These are phyloP conservation scores for Saraca asoca DNA, from an alignment of 331 rosid species.

Conservation along the genomic window DNA sequence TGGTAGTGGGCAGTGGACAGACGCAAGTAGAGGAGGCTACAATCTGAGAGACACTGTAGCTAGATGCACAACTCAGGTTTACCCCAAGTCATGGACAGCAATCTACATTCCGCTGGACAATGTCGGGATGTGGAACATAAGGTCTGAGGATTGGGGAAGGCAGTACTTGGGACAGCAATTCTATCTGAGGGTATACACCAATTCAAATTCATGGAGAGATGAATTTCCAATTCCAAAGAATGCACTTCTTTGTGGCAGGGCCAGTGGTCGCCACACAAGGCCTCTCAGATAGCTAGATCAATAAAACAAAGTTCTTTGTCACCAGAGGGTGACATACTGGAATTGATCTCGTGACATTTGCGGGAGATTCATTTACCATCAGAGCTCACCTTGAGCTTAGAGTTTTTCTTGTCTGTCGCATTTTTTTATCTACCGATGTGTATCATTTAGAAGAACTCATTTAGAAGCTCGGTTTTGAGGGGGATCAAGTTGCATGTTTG, in stretches of 20 bases:
- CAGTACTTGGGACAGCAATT: constrained; percentile 95
- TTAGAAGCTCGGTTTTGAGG: too few relatives aligned
- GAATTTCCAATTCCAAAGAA: constrained; percentile 82
- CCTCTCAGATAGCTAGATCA: constrained; percentile 32
- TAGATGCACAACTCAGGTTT: constrained; percentile 85
- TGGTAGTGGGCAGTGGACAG: constrained; percentile 93
- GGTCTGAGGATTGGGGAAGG: constrained; percentile 89
- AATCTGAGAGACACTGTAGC: constrained; percentile 87
- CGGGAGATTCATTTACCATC: constrained; percentile 21
- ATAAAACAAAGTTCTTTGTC: constrained; percentile 33
- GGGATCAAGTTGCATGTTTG: too few relatives aligned
- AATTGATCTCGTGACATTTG: too few relatives aligned
- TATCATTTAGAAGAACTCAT: too few relatives aligned
- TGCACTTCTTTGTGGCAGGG: constrained; percentile 87
- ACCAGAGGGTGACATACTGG: constrained; percentile 57
- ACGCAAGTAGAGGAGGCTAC: constrained; percentile 70
- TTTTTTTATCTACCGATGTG: background rate
- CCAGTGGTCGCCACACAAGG: constrained; percentile 75
- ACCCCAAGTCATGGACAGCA: constrained; percentile 90
- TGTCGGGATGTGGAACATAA: constrained; percentile 95
- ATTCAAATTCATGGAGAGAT: constrained; percentile 71
- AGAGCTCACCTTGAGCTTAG: too few relatives aligned
- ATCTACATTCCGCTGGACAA: constrained; percentile 82
- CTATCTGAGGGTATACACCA: constrained; percentile 75
- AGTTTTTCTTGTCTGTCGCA: too few relatives aligned